These are phyloP conservation scores for Planoprotostelium fungivorum DNA, from an alignment of 78 protist species.

Conservation along the genomic window DNA sequence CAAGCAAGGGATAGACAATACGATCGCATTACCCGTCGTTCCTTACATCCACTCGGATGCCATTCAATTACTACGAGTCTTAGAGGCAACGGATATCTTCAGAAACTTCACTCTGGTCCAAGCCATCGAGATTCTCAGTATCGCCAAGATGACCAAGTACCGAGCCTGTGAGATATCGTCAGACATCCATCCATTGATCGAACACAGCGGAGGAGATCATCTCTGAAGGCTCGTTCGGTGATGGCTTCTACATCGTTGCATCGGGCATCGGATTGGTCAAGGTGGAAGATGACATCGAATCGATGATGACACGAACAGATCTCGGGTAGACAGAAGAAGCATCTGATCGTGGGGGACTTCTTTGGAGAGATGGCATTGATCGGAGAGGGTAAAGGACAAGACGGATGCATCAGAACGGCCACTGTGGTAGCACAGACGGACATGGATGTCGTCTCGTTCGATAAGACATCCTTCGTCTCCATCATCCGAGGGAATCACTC, in stretches of 20 bases:
- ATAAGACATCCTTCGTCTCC: neutral
- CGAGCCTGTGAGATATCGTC: neutral
- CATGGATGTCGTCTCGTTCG: neutral
- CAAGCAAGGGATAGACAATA: slow-evolving; percentile 34
- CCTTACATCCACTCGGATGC: slow-evolving; percentile 37
- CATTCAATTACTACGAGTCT: slow-evolving; percentile 25
- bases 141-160: slow-evolving; percentile 34
- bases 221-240: slow-evolving; percentile 1
- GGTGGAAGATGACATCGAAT: neutral
- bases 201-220: neutral
- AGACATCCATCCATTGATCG: neutral
- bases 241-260: slow-evolving; percentile 47
- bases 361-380: slow-evolving; percentile 61
- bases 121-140: slow-evolving; percentile 30
- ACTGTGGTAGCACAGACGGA: neutral
- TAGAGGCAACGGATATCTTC: slow-evolving; percentile 43
- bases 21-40: slow-evolving; percentile 31
- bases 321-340: slow-evolving; percentile 25
- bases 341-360: slow-evolving; percentile 50
- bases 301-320: neutral
- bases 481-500: neutral
- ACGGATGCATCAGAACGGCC: slow-evolving; percentile 1
- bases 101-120: slow-evolving; percentile 36
- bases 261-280: slow-evolving; percentile 44
- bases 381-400: slow-evolving; percentile 17